Evolutionary conservation across 2,329 filamentous ascomycete species (phyloP).

Genomic region (Penicillium polonicum): DNA sequence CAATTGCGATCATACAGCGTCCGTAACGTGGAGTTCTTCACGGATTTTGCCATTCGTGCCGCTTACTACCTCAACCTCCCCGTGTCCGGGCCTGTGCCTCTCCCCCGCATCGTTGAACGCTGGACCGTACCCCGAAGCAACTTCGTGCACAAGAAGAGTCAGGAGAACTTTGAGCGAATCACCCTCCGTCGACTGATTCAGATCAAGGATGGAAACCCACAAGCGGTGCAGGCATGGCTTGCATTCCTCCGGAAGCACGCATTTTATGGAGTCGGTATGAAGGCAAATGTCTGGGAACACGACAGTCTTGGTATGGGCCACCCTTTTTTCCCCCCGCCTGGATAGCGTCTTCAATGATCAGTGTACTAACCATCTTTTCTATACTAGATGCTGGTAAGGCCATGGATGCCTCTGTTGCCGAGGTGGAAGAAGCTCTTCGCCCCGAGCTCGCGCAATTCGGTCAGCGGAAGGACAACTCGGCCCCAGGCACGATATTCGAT

Average conservation of each 20-base stretch:
- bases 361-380: slow-evolving; percentile 11
- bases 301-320: slow-evolving; percentile 62
- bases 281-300: slow-evolving; percentile 95
- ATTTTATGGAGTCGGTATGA: slow-evolving; percentile 97
- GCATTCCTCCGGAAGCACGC: slow-evolving; percentile 89
- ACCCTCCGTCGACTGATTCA: slow-evolving; percentile 84
- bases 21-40: slow-evolving; percentile 88
- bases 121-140: slow-evolving; percentile 89
- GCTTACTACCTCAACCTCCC: slow-evolving; percentile 91
- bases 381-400: slow-evolving; percentile 40
- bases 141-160: slow-evolving; percentile 95
- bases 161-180: slow-evolving; percentile 95
- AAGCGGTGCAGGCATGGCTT: slow-evolving; percentile 87
- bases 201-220: slow-evolving; percentile 86
- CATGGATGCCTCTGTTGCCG: slow-evolving; percentile 40
- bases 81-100: slow-evolving; percentile 78
- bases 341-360: neutral
- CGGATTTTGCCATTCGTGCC: slow-evolving; percentile 89
- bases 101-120: slow-evolving; percentile 82
- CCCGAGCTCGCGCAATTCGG: slow-evolving; percentile 45
- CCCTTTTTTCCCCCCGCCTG: neutral
- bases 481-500: slow-evolving; percentile 32
- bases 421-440: slow-evolving; percentile 43
- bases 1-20: slow-evolving; percentile 89
- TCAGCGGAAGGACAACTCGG: slow-evolving; percentile 34